phyloP scores from a whole-genome alignment of 495 filamentous ascomycete species.

The Amphirosellinia nigrospora region DNA sequence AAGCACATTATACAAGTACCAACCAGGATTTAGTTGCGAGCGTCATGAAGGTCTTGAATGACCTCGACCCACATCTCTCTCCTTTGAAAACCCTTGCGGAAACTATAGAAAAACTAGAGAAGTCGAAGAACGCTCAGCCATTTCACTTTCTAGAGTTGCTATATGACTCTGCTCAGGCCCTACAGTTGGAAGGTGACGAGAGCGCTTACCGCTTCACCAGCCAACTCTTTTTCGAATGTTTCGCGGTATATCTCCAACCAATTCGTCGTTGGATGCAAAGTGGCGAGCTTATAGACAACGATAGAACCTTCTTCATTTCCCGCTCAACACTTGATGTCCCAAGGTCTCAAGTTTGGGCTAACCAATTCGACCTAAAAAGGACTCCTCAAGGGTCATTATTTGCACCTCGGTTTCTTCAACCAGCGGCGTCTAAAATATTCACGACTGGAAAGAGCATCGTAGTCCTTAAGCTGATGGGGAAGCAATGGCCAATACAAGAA shows the following conservation, averaged over 20 bases:
- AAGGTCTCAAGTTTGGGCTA: conserved; percentile 72
- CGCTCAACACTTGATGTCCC: conserved; percentile 63
- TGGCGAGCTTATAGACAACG: conserved; percentile 67
- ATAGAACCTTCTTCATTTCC: conserved; percentile 77
- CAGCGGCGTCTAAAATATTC: conserved; percentile 72
- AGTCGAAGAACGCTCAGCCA: conserved; percentile 47
- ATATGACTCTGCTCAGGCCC: conserved; percentile 68
- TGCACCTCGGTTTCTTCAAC: conserved; percentile 75
- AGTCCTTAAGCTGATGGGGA: conserved; percentile 71
- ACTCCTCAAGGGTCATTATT: conserved; percentile 62
- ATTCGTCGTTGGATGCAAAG: conserved; percentile 85
- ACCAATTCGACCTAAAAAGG: conserved; percentile 69
- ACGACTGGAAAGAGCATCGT: conserved; percentile 87
- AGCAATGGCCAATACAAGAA: conserved; percentile 39
- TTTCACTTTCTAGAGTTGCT: conserved; percentile 75
- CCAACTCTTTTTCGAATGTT: conserved; percentile 78
- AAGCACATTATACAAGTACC: conserved; percentile 51
- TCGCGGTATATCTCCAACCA: conserved; percentile 80
- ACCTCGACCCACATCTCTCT: conserved; percentile 58
- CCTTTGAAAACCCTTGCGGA: conserved; percentile 62
- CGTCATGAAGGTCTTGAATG: conserved; percentile 66
- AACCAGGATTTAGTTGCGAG: conserved; percentile 55
- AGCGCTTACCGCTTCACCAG: conserved; percentile 65
- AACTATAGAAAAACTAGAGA: conserved; percentile 50
- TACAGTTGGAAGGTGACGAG: conserved; percentile 71